Evolutionary conservation across 306 rosid genomes (phyloP), one percentile per base, ranked within the genome.

Genomic region (Senna siamea): DNA sequence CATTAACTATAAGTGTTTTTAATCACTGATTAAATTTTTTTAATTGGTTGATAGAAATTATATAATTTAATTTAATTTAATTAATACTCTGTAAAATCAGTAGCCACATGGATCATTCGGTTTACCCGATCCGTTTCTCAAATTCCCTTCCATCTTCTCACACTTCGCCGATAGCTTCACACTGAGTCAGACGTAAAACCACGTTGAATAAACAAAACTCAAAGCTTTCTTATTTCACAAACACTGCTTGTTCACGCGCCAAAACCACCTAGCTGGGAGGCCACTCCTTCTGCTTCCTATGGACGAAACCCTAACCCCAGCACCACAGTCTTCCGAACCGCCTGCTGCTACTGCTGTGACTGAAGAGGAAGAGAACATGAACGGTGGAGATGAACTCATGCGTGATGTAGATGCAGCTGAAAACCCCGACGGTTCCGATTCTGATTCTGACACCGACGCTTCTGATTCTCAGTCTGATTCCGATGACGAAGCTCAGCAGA

Each of bases 401-500:
- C 14, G 5, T 23, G 60, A 60, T 23, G 41, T 13, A 15, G 60
- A 60, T 23, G 41, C 23, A 15, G 40, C 38, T 11, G 56, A 23
- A 22, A 15, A 26, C 7, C 20, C 71, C 41, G 4, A 14, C 4
- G 26, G 0, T 46, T 44, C 23, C 20, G 68, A n/a, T 28, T 43
- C 66, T 26, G 47, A 26, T 63, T 78, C 81, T 37, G 76, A 78
- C 71, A 75, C 74, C 19, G 74, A 76, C 70, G 76, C 76, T n/a
- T 75, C 87, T 18, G 83, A 54, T 20, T 58, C 69, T 7, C 34
- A 54, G 26, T 78, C 85, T 35, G 80, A 76, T 75, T 86, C 90
- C 0, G 90, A 85, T 26, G 92, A 82, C 46, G 97, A 89, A 64
- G 80, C 93, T 58, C 86, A 80, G 83, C 85, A 83, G 80, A 87